Base-by-base conservation (phyloP, 1,139 yeast genomes). In the Martiniozyma asiatica region DNA sequence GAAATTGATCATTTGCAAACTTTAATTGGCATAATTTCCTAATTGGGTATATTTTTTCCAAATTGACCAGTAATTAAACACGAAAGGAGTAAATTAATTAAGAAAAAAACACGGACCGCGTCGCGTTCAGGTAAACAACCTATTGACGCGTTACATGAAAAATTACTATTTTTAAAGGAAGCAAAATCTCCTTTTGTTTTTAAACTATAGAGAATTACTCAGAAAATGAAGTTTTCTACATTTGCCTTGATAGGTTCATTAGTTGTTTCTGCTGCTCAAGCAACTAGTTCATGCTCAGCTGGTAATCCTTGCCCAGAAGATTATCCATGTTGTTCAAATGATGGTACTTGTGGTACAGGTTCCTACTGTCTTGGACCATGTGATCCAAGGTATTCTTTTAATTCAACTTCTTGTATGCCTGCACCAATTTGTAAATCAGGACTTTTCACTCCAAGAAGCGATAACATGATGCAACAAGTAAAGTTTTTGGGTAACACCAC, bases 261-360 rank as follows among this genome's bases (percentile, higher is more conserved):
- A 48, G 59, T 45, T 47, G 36, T 37, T 11, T 30, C 38, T 21
- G 50, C 43, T 20, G 47, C 23, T 8, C 26, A 22, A 11, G 53
- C 58, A 33, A n/a, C n/a, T n/a, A n/a, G n/a, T n/a, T 36, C 50
- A 7, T 80, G 93, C 56, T 63, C 63, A 31, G 50, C 57, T 8
- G 54, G 64, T 11, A 38, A 44, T n/a, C 48, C 55, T 9, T 84
- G 94, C 56, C 94, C 94, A 0, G 67, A 70, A 42, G 65, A 62
- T 25, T 44, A 56, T 32, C 94, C 94, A 27, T 84, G 94, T 51
- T 84, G 95, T 51, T 74, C 85, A 14, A 82, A 75, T 42, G 79
- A 72, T 45, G 93, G 94, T 22, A 61, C 58, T n/a, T 84, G 95
- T 63, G 94, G 94, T 33, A 65, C 76, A 11, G 95, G 95, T 2